These are phyloP conservation scores for Ustilago sp. DNA, from an alignment of 1,284 basidiomycete genomes.

Conservation along the genomic window DNA sequence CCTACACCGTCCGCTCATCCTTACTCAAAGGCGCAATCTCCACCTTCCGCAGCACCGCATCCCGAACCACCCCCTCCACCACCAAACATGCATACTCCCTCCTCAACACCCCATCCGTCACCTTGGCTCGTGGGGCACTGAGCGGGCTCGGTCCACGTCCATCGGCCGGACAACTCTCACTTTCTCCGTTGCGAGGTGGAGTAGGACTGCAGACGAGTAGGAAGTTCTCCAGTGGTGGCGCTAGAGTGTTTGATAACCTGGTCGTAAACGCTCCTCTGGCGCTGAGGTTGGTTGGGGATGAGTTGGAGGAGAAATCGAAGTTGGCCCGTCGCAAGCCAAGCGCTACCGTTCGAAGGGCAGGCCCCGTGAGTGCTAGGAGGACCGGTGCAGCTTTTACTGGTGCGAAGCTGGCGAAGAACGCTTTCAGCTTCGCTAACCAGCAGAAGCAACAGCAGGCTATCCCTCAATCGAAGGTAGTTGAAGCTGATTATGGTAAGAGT, in stretches of 20 bases:
- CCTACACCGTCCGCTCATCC: slow-evolving; percentile 10
- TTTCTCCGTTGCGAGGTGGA: slow-evolving; percentile 31
- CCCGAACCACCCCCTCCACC: neutral
- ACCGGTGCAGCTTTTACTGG: slow-evolving; percentile 17
- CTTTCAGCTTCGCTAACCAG: slow-evolving; percentile 3
- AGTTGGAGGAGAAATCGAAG: slow-evolving; percentile 44
- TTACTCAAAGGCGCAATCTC: slow-evolving; percentile 21
- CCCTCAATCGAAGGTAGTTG: neutral
- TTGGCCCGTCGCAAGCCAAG: neutral
- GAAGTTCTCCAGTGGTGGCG: slow-evolving; percentile 40
- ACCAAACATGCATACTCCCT: slow-evolving; percentile 11
- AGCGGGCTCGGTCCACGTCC: slow-evolving; percentile 29
- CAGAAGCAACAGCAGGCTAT: neutral
- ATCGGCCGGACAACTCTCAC: slow-evolving; percentile 10
- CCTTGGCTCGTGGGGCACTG: slow-evolving; percentile 23
- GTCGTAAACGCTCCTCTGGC: slow-evolving; percentile 51
- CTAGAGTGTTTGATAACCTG: slow-evolving; percentile 43
- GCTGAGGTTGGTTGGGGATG: slow-evolving; percentile 29
- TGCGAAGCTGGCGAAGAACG: slow-evolving; percentile 13
- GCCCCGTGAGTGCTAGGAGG: slow-evolving; percentile 3
- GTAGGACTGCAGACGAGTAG: slow-evolving; percentile 36
- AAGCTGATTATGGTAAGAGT: neutral
- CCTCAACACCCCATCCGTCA: slow-evolving; percentile 11
- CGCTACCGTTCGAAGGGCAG: neutral
- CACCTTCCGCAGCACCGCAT: slow-evolving; percentile 13